Base-by-base conservation (phyloP, 768 basidiomycete genomes). In the Pisolithus orientalis region DNA sequence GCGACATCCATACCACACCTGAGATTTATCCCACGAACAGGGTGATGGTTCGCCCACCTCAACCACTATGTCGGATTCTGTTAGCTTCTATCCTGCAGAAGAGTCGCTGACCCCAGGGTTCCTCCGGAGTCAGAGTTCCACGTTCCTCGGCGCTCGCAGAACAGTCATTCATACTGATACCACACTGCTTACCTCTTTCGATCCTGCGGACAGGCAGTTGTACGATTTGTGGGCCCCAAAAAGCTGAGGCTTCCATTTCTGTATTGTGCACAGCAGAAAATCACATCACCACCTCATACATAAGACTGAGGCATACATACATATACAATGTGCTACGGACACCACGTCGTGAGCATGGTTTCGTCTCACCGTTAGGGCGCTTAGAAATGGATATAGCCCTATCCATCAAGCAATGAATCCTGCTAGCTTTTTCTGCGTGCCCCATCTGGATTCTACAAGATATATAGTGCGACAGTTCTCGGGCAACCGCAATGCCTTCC, bases 161-260 rank as follows among this genome's bases (percentile, higher is more conserved):
- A 63, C 76, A 32, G 57, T 70, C 21, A 76, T 89, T 59, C 82
- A 84, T 39, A 71, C 80, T 24, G 87, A 90, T 64, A 78, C 84
- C 5, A 70, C 84, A 6, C 71, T 89, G 39, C 63, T 82, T 51
- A 87, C 86, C 32, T 85, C 80, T 56, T 92, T 92, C 59, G 87
- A 91, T 65, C 77, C 80, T 13, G 72, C 77, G 24, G 90, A 92
- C 68, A 82, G 76, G 69, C 84, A 89, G 58, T 72, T 92, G 21
- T 90, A 90, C 59, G 80, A 83, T 43, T 73, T 90, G 9, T 91
- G 90, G 89, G 84, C 74, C 28, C 83, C 85, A 4, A 66, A 49
- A 31, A 37, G 47, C 39, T 66, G 57, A 65, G 17, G 11, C 34
- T 34, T 21, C 2, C 10, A n/a, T 7, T 37, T 32, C 32, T 13